Evolutionary conservation across 345 rosid genomes (phyloP).

Genomic region (Theobroma cacao): DNA sequence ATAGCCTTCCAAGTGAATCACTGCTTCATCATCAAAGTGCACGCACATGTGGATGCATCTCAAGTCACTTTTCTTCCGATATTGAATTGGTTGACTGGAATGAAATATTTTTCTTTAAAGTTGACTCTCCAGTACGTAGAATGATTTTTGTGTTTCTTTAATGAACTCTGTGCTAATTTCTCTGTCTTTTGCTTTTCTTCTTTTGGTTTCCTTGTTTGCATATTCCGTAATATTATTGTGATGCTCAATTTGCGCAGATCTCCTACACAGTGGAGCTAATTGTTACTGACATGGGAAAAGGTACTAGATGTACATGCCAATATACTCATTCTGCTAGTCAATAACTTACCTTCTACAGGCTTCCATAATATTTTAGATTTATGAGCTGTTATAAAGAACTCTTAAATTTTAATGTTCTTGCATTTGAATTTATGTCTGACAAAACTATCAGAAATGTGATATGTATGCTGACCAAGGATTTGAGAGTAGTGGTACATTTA

Average conservation of each 20-base stretch:
- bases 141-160: background rate
- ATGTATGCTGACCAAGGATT: background rate
- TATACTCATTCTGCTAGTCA: background rate
- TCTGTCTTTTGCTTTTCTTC: background rate
- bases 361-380: background rate
- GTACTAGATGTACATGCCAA: constrained; percentile 28
- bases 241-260: constrained; percentile 47
- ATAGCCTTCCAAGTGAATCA: constrained; percentile 42
- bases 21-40: constrained; percentile 71
- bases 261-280: constrained; percentile 56
- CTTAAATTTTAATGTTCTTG: background rate
- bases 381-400: background rate
- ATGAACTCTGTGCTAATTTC: background rate
- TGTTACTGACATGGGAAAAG: constrained; percentile 71
- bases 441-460: background rate
- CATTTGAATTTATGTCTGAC: background rate
- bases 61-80: constrained; percentile 48
- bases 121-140: constrained; percentile 60
- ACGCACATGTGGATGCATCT: constrained; percentile 74
- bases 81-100: constrained; percentile 65
- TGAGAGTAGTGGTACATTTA: background rate
- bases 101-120: constrained; percentile 90
- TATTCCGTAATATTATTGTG: background rate
- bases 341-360: background rate
- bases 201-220: background rate